Conservation (phyloP, 1,139 yeast species). For the Oligophagozyma castellii region DNA sequence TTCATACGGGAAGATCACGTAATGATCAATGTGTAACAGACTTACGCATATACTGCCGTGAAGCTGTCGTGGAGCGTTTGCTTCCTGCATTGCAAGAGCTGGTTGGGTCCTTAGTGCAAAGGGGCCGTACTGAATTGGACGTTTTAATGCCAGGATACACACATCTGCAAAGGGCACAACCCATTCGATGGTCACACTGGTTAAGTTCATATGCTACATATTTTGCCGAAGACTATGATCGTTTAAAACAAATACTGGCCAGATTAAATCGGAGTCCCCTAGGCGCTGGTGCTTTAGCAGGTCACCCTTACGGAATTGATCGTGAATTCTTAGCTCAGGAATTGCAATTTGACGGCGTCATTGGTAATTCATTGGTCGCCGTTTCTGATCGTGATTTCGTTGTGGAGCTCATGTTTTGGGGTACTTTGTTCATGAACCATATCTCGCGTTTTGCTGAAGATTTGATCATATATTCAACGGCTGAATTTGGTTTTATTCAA, state of each 20-base stretch:
- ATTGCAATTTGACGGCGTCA: slow-evolving; percentile 68
- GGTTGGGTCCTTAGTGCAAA: slow-evolving; percentile 49
- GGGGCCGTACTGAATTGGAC: slow-evolving; percentile 80
- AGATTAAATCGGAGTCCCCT: slow-evolving; percentile 84
- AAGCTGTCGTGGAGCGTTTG: slow-evolving; percentile 46
- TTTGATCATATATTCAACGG: slow-evolving; percentile 87
- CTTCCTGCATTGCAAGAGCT: slow-evolving; percentile 45
- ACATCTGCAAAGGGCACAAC: slow-evolving; percentile 96
- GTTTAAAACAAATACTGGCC: slow-evolving; percentile 64
- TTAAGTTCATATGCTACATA: slow-evolving; percentile 88
- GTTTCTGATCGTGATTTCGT: slow-evolving; percentile 97
- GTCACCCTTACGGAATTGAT: slow-evolving; percentile 97
- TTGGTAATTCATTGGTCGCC: slow-evolving; percentile 90
- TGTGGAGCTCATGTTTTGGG: slow-evolving; percentile 94
- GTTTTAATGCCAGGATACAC: slow-evolving; percentile 98
- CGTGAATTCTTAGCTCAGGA: slow-evolving; percentile 74
- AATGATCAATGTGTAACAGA: slow-evolving; percentile 98
- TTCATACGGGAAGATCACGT: slow-evolving; percentile 96
- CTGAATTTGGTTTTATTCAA: slow-evolving; percentile 88
- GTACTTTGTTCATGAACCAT: slow-evolving; percentile 90
- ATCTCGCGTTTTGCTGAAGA: slow-evolving; percentile 90
- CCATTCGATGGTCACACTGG: slow-evolving; percentile 99
- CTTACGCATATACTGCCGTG: slow-evolving; percentile 88
- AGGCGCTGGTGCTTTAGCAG: slow-evolving; percentile 97
- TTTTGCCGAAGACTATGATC: slow-evolving; percentile 76